phyloP scores from a whole-genome alignment of 1,139 yeast species.

The Sugiyamaella neomexicana region DNA sequence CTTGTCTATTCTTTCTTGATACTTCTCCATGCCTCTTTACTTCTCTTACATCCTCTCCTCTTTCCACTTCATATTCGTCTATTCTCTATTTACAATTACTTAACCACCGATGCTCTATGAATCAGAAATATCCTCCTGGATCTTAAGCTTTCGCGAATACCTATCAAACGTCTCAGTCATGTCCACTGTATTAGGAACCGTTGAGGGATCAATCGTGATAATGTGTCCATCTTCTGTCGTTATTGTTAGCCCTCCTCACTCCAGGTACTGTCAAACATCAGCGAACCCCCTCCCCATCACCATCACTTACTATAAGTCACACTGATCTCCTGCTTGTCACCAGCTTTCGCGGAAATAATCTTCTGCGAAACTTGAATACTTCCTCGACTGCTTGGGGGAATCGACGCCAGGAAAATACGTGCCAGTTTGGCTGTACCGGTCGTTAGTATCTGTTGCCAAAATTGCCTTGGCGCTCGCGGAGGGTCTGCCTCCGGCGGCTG shows the following conservation, averaged over 20 bases:
- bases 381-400: conserved; percentile 56
- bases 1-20: no score
- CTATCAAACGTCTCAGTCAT: conserved; percentile 48
- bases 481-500: not conserved
- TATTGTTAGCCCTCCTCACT: conserved; percentile 2
- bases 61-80: not conserved
- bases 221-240: conserved; percentile 64
- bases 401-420: conserved; percentile 72
- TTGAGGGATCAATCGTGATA: conserved; percentile 65
- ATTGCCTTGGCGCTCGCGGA: no score
- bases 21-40: not conserved
- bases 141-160: conserved; percentile 57
- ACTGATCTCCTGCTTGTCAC: conserved; percentile 57
- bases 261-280: not conserved
- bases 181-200: conserved; percentile 40
- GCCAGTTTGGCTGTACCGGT: conserved; percentile 61
- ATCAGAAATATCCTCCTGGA: conserved; percentile 46
- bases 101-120: conserved; percentile 9
- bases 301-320: conserved; percentile 60
- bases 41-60: not conserved
- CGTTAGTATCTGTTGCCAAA: no score
- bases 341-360: conserved; percentile 40
- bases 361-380: conserved; percentile 35
- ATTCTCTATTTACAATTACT: conserved; percentile 9
- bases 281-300: not conserved